Percentiles rank a stretch among this genome's conserved stretches.
These are phyloP conservation scores for Globisporangium sylvaticum DNA, from an alignment of 352 stramenopile species.

Conservation along the genomic window DNA sequence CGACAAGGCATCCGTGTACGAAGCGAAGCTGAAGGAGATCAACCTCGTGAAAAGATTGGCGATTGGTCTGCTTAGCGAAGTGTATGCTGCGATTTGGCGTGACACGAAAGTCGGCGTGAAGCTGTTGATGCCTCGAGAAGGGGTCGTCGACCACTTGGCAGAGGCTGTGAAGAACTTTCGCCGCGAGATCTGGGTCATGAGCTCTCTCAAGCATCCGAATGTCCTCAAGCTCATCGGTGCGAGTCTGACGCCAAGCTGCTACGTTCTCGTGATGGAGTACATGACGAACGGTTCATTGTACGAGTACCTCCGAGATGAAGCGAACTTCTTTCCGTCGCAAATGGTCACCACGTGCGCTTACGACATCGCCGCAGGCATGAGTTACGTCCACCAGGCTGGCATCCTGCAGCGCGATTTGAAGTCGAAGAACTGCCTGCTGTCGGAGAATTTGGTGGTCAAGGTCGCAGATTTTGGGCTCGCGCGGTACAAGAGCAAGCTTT, in stretches of 20 bases:
- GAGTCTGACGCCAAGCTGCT: constrained; percentile 70
- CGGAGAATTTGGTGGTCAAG: constrained; percentile 74
- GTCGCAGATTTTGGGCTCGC: constrained; percentile 73
- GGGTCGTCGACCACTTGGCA: constrained; percentile 61
- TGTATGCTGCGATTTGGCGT: constrained; percentile 74
- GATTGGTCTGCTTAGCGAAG: constrained; percentile 61
- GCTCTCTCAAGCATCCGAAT: constrained; percentile 61
- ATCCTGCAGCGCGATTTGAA: constrained; percentile 76
- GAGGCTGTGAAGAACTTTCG: constrained; percentile 78
- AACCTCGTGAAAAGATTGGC: constrained; percentile 70
- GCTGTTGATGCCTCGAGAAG: constrained; percentile 68
- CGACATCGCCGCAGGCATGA: constrained; percentile 67
- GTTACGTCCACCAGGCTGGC: constrained; percentile 46
- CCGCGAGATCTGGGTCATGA: constrained; percentile 83
- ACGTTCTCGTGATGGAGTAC: constrained; percentile 85
- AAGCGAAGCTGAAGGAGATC: constrained; percentile 77
- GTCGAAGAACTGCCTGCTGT: constrained; percentile 76
- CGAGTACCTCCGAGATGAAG: constrained; percentile 69
- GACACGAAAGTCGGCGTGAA: constrained; percentile 77
- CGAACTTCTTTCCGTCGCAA: constrained; percentile 66
- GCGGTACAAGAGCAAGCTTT: constrained; percentile 41
- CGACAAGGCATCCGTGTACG: constrained; percentile 71
- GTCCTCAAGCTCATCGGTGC: constrained; percentile 74
- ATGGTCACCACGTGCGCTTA: constrained; percentile 57
- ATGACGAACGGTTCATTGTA: constrained; percentile 84